Evolutionary conservation across 2,329 filamentous ascomycete genomes (phyloP).

Genomic region (Alternaria tenuissima): DNA sequence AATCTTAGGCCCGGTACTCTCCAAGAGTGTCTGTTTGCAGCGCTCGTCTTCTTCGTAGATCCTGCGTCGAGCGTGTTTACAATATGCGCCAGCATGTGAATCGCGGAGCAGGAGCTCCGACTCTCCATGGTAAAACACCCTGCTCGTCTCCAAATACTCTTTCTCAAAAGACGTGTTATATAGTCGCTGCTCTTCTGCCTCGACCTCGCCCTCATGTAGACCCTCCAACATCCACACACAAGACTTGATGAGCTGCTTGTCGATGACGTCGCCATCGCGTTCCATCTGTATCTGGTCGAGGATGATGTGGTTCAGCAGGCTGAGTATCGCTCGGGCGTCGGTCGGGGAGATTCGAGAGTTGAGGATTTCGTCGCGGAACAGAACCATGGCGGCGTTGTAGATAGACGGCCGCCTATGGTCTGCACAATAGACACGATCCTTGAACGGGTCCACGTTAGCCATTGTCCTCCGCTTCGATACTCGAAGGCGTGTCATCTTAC

Average conservation of each 20-base stretch:
- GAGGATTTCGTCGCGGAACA: constrained; percentile 88
- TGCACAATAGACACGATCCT: constrained; percentile 82
- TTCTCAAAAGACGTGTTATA: constrained; percentile 86
- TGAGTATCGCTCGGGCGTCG: constrained; percentile 65
- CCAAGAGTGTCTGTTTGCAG: constrained; percentile 81
- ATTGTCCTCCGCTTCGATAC: background rate
- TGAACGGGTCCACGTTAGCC: constrained; percentile 26
- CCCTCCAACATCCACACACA: constrained; percentile 90
- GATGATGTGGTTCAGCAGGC: constrained; percentile 81
- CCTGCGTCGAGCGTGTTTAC: constrained; percentile 76
- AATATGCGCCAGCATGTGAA: constrained; percentile 82
- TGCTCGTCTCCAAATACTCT: constrained; percentile 75
- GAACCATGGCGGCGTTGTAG: constrained; percentile 81
- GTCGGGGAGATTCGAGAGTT: constrained; percentile 61
- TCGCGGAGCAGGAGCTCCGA: constrained; percentile 77
- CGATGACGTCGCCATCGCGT: constrained; percentile 85
- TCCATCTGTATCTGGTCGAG: constrained; percentile 94
- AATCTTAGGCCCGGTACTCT: constrained; percentile 76
- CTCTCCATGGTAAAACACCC: constrained; percentile 77
- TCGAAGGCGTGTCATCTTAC: constrained; percentile 50
- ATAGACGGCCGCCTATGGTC: constrained; percentile 80
- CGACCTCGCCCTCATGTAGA: constrained; percentile 81
- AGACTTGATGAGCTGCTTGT: constrained; percentile 80
- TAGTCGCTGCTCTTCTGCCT: constrained; percentile 79
- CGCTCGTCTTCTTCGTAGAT: constrained; percentile 83